These are phyloP conservation scores for Ceratobasidium sp. DNA, from an alignment of 1,284 basidiomycete genomes.

Conservation along the genomic window DNA sequence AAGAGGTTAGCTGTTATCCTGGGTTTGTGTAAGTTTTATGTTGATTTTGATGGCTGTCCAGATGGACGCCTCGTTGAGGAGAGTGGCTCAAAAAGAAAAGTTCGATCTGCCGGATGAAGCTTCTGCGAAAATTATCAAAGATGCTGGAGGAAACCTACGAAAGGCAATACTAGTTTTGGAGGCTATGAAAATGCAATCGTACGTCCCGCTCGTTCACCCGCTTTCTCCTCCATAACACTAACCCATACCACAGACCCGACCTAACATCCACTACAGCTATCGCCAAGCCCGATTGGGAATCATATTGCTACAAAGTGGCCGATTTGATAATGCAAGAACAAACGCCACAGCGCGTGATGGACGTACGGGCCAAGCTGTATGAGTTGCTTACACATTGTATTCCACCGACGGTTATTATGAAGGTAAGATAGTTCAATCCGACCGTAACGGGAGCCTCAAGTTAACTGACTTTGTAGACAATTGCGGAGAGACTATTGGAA, in stretches of 20 bases:
- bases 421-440: constrained; percentile 63
- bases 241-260: constrained; percentile 63
- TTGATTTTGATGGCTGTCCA: constrained; percentile 52
- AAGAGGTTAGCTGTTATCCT: constrained; percentile 67
- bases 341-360: constrained; percentile 89
- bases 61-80: constrained; percentile 83
- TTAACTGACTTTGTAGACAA: constrained; percentile 68
- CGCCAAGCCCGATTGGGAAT: constrained; percentile 99
- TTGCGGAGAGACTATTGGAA: constrained; percentile 86
- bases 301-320: constrained; percentile 95
- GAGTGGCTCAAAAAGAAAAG: constrained; percentile 84
- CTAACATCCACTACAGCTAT: constrained; percentile 78
- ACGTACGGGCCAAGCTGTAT: constrained; percentile 92
- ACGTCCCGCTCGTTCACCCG: constrained; percentile 49
- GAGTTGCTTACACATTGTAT: constrained; percentile 98
- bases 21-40: background rate
- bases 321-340: constrained; percentile 94
- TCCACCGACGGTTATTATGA: constrained; percentile 90
- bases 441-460: background rate
- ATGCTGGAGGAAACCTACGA: constrained; percentile 90
- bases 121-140: constrained; percentile 76
- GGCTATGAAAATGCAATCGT: constrained; percentile 95
- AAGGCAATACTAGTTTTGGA: constrained; percentile 96
- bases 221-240: background rate
- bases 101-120: constrained; percentile 84